These are phyloP conservation scores for Cladochytrium replicatum DNA, from an alignment of 192 early-diverging fungal genomes.

Conservation along the genomic window DNA sequence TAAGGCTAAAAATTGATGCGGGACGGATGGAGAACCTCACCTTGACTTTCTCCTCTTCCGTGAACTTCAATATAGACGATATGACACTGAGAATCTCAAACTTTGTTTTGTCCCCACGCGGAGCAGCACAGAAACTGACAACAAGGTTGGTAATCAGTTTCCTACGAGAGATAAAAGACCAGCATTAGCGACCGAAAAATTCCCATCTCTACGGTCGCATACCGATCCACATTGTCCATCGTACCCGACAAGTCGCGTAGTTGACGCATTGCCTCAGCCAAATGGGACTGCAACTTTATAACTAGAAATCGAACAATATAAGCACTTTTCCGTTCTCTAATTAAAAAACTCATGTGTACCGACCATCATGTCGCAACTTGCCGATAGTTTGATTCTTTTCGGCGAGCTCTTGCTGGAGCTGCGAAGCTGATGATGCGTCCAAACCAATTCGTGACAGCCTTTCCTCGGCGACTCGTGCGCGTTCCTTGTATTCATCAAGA, in stretches of 20 bases:
- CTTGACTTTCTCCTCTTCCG: slow-evolving; percentile 73
- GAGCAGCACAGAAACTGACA: slow-evolving; percentile 73
- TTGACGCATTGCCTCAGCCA: slow-evolving; percentile 84
- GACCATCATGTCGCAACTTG: slow-evolving; percentile 67
- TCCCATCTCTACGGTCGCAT: slow-evolving; percentile 70
- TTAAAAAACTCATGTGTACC: slow-evolving; percentile 2
- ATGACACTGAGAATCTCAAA: slow-evolving; percentile 89
- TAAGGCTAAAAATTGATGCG: too few relatives aligned
- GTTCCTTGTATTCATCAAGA: slow-evolving; percentile 43
- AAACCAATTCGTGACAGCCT: slow-evolving; percentile 1
- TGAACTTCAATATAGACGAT: slow-evolving; percentile 75
- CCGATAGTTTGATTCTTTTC: slow-evolving; percentile 66
- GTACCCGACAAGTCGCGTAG: too few relatives aligned
- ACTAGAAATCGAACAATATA: slow-evolving; percentile 36
- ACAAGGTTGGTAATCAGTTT: slow-evolving; percentile 83
- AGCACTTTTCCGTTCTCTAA: background rate
- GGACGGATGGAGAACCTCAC: too few relatives aligned
- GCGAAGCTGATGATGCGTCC: slow-evolving; percentile 9
- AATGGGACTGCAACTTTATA: slow-evolving; percentile 80
- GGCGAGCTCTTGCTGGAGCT: slow-evolving; percentile 48
- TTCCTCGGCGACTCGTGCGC: slow-evolving; percentile 49
- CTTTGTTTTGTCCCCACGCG: slow-evolving; percentile 80
- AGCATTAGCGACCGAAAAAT: slow-evolving; percentile 16
- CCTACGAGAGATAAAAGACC: too few relatives aligned
- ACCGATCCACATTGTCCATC: too few relatives aligned